Base-by-base conservation (phyloP, 176 grass and related monocot genomes). In the Avena atlantica region DNA sequence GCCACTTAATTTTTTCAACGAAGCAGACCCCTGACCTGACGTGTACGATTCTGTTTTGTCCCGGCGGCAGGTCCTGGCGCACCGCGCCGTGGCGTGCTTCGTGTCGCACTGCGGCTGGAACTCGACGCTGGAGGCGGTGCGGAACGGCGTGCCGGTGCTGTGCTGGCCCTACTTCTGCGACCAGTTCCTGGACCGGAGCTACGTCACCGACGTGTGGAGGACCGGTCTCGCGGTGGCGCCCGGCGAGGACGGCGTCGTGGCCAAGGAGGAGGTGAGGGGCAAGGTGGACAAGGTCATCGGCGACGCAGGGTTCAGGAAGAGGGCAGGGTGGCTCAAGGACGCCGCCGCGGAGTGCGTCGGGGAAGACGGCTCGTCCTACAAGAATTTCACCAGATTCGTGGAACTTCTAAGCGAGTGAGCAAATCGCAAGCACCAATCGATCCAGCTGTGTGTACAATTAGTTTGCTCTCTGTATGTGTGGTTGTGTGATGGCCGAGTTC, bases 71-170 rank as follows among this genome's bases (percentile, higher is more conserved):
- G 84, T 86, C 8, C 49, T 86, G 49, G 84, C 57, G 83, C 90
- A 91, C 78, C 45, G 21, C 0, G 79, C 90, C 4, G 40, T 92
- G 73, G 82, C 42, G 3, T 89, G 90, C 66, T 89, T 92, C 57
- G 80, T 92, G 58, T 90, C 91, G 4, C 92, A 89, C 76, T 89
- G 92, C 9, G 92, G 89, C 0, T 93, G 91, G 91, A 93, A 93
- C 62, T 93, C 88, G 31, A 90, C 87, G 6, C 37, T 84, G 73
- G 91, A 90, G 7, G 88, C 81, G 23, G 45, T 36, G 6, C 37
- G 60, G 23, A 87, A 90, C 16, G 88, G 83, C 7, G 72, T 86
- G 20, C 86, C 78, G 73, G 76, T 93, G 44, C 36, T 93, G 13
- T 93, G 89, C 67, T 93, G 85, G 88, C 92, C 92, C 0, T 93